These are phyloP conservation scores for Alternaria gaisen DNA, from an alignment of 2,329 filamentous ascomycete genomes.

Conservation along the genomic window DNA sequence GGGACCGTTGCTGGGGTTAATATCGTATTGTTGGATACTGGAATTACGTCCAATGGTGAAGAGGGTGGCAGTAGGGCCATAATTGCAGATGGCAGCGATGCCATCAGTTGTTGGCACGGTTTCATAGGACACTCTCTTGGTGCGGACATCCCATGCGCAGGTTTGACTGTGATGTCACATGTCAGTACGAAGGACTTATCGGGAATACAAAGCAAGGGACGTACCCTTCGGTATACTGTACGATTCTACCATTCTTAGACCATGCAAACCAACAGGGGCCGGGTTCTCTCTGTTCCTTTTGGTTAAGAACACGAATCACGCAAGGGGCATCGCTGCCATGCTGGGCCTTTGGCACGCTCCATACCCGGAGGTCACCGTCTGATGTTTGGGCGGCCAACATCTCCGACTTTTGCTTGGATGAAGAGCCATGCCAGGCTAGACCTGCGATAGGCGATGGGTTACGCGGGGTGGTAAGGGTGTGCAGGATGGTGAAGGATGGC, in stretches of 20 bases:
- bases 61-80: constrained; percentile 87
- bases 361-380: constrained; percentile 91
- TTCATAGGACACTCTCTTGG: constrained; percentile 95
- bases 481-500: constrained; percentile 90
- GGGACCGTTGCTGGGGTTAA: constrained; percentile 72
- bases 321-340: constrained; percentile 77
- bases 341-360: constrained; percentile 89
- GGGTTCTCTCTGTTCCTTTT: constrained; percentile 74
- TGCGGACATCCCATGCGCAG: constrained; percentile 94
- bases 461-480: constrained; percentile 86
- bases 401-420: constrained; percentile 93
- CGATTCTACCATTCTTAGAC: constrained; percentile 97
- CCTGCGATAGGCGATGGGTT: constrained; percentile 87
- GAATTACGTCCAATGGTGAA: constrained; percentile 91
- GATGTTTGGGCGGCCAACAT: constrained; percentile 95
- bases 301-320: constrained; percentile 85
- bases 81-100: constrained; percentile 83
- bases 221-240: constrained; percentile 91
- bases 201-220: constrained; percentile 50
- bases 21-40: constrained; percentile 93
- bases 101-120: constrained; percentile 84
- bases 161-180: constrained; percentile 69
- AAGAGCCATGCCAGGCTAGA: constrained; percentile 94
- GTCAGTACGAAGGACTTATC: constrained; percentile 30
- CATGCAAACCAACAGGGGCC: constrained; percentile 96